Base-by-base conservation (phyloP, 306 rosid genomes). In the Macrotyloma uniflorum region DNA sequence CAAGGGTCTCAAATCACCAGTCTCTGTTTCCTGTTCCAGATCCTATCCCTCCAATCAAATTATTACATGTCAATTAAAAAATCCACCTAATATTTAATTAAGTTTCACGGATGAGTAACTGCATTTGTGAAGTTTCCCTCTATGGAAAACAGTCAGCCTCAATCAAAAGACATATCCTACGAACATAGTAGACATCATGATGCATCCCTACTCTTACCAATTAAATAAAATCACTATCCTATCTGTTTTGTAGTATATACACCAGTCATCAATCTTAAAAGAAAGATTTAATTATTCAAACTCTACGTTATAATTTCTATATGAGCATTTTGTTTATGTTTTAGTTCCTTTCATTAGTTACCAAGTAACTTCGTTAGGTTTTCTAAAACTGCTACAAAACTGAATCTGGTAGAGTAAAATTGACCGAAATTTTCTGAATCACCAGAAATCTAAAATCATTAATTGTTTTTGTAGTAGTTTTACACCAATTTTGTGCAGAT, bases 101-200 rank as follows among this genome's bases (percentile, higher is more conserved):
- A 26, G 28, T 26, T 26, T 26, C 28, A 26, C 28, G 2, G 28
- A 26, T 1, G 28, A 26, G 28, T 26, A 26, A 26, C n/a, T n/a
- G n/a, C n/a, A n/a, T n/a, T n/a, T n/a, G n/a, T n/a, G n/a, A n/a
- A n/a, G n/a, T n/a, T n/a, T n/a, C n/a, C n/a, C n/a, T n/a, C n/a
- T n/a, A n/a, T n/a, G 54, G 70, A 68, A 51, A 30, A 40, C 42
- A 18, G 23, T 55, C 51, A 18, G 58, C 46, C 63, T 74, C 43
- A 19, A 68, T 42, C 61, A 75, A 55, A 22, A 67, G 45, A 55
- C 26, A 20, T 18, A 32, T 24, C n/a, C 67, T 7, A 67, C 4
- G 20, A 22, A n/a, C 22, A 35, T 8, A 32, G 7, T 47, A 19
- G 67, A 72, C 46, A 67, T 50, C 54, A 40, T 18, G 67, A 43